Evolutionary conservation across 2,329 filamentous ascomycete genomes (phyloP).

Genomic region (Aspergillus hiratsukae): DNA sequence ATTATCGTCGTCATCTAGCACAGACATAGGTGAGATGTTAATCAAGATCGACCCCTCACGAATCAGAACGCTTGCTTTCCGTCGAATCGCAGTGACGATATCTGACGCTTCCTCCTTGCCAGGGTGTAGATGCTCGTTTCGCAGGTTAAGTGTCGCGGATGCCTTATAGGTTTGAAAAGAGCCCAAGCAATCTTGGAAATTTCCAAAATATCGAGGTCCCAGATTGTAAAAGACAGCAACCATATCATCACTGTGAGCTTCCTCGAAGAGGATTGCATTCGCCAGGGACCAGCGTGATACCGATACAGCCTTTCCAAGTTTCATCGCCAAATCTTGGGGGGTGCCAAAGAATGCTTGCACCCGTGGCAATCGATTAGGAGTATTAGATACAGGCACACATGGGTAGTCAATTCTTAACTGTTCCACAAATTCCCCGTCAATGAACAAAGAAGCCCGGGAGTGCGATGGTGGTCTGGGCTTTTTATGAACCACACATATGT

Average conservation of each 20-base stretch:
- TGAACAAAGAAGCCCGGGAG: slow-evolving; percentile 80
- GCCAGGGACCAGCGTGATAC: slow-evolving; percentile 83
- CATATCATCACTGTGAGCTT: slow-evolving; percentile 83
- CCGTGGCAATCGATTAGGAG: slow-evolving; percentile 48
- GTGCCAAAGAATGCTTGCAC: slow-evolving; percentile 94
- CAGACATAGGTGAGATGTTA: slow-evolving; percentile 73
- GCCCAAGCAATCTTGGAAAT: slow-evolving; percentile 93
- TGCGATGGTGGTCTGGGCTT: slow-evolving; percentile 68
- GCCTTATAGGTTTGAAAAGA: slow-evolving; percentile 95
- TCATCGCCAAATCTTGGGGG: slow-evolving; percentile 76
- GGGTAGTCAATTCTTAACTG: slow-evolving; percentile 89
- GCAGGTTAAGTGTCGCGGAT: slow-evolving; percentile 81
- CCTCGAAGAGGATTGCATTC: slow-evolving; percentile 82
- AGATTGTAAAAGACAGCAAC: slow-evolving; percentile 87
- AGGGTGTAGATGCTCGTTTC: slow-evolving; percentile 84
- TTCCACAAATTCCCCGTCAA: slow-evolving; percentile 91
- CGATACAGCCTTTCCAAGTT: slow-evolving; percentile 67
- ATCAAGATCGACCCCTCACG: slow-evolving; percentile 77
- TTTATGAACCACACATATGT: slow-evolving; percentile 82
- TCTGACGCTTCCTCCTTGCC: slow-evolving; percentile 89
- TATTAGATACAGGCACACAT: slow-evolving; percentile 62
- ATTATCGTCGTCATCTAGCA: slow-evolving; percentile 75
- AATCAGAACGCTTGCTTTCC: slow-evolving; percentile 75
- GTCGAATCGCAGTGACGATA: slow-evolving; percentile 80
- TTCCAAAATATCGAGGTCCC: slow-evolving; percentile 86